Evolutionary conservation across 257 asterid species (phyloP), one percentile per base, ranked within the genome.

Genomic region (Eucommia ulmoides): DNA sequence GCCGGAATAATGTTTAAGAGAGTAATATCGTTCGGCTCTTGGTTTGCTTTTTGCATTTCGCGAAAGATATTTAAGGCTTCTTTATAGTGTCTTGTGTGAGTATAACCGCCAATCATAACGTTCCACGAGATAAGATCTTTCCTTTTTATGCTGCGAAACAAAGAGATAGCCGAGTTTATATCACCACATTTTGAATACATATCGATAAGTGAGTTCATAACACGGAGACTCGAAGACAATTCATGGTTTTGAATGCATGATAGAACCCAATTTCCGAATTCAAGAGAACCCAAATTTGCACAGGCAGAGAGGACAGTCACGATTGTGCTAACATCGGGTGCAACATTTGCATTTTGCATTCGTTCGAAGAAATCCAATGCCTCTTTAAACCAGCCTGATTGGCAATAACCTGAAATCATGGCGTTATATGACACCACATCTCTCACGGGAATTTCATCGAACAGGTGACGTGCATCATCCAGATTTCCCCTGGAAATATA

Each of bases 361-460:
- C 51, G 45, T 23, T 35, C 60, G 60, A 68, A 68, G 53, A 68
- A 50, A 49, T 21, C 41, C 16, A 68, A 51, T 1, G 66, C 70
- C 57, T 59, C 74, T 35, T 50, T 50, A 23, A 52, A 67, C 24
- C 42, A 26, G 8, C 66, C 67, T 51, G 18, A 42, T 41, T 45
- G 63, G 33, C 54, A 44, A 54, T 63, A 68, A 22, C 74, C 70
- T 0, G 64, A 54, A 63, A 68, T 68, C 63, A 68, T 51, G 0
- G 70, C 63, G 33, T 63, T 68, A 70, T 67, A 63, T 0, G 64
- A 59, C n/a, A 69, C 66, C 45, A 68, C 71, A 52, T 69, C 75
- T 38, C 65, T 64, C 3, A 22, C 48, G 14, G 73, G 69, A 52
- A 70, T 65, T 57, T 53, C 64, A 53, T 65, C 76, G 38, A 65